These are phyloP conservation scores for Annona cherimola DNA, from an alignment of 164 flowering plant genomes.

Conservation along the genomic window DNA sequence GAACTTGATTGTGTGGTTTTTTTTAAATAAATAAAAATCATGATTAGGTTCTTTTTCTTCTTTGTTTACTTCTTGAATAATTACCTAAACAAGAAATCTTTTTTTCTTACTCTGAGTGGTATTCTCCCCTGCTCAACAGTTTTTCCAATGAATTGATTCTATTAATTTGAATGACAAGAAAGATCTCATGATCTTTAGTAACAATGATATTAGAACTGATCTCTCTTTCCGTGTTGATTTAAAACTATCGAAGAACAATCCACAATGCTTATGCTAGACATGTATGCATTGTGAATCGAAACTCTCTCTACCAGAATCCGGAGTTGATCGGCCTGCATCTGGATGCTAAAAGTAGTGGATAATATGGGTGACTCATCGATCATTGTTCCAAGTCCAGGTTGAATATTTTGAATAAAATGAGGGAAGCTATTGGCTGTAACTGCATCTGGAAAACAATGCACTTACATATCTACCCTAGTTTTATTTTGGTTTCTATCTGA, in stretches of 20 bases:
- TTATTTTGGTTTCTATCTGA: too few relatives aligned
- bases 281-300: background rate
- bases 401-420: background rate
- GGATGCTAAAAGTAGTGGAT: background rate
- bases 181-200: background rate
- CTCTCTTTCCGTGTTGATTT: background rate
- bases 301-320: background rate
- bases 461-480: too few relatives aligned
- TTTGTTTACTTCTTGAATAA: too few relatives aligned
- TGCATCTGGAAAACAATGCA: too few relatives aligned
- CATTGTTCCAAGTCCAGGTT: background rate
- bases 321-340: background rate
- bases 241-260: too few relatives aligned
- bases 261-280: background rate
- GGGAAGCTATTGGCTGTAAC: too few relatives aligned
- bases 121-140: background rate
- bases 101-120: too few relatives aligned
- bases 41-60: too few relatives aligned
- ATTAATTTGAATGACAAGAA: background rate
- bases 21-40: too few relatives aligned
- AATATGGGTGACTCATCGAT: too few relatives aligned
- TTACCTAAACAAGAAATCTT: too few relatives aligned
- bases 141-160: background rate
- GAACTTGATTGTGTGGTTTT: too few relatives aligned
- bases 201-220: background rate